Conservation (phyloP, 495 filamentous ascomycete genomes). For the Thermochaetoides thermophila region DNA sequence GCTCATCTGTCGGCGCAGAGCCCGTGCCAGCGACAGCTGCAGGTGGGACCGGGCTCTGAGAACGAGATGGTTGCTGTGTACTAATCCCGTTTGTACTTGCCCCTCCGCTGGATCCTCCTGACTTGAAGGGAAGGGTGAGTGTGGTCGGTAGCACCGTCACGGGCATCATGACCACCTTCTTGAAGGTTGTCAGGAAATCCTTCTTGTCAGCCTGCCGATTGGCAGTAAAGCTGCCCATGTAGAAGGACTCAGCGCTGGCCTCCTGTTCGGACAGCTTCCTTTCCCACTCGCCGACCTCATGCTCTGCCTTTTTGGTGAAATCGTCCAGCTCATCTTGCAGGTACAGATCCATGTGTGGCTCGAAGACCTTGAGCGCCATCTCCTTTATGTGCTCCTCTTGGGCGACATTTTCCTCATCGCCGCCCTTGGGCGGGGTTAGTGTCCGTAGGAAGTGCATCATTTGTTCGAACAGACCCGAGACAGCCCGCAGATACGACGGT, state of each 20-base stretch:
- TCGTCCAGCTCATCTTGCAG: slow-evolving; percentile 81
- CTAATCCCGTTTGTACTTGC: slow-evolving; percentile 14
- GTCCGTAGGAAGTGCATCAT: slow-evolving; percentile 57
- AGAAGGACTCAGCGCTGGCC: slow-evolving; percentile 78
- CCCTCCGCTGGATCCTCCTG: too few relatives aligned
- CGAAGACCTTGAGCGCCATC: slow-evolving; percentile 58
- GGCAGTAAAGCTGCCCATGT: slow-evolving; percentile 75
- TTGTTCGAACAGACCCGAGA: slow-evolving; percentile 79
- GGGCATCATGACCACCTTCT: slow-evolving; percentile 97
- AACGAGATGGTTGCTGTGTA: slow-evolving; percentile 28
- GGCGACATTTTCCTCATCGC: slow-evolving; percentile 8
- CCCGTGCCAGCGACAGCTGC: background rate
- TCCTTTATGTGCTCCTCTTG: slow-evolving; percentile 35
- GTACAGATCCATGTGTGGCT: slow-evolving; percentile 87
- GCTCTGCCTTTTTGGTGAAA: slow-evolving; percentile 61
- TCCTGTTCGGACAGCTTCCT: slow-evolving; percentile 82
- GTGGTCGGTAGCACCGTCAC: slow-evolving; percentile 62
- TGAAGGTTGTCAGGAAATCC: slow-evolving; percentile 93
- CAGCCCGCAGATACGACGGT: slow-evolving; percentile 69
- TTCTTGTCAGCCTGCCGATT: slow-evolving; percentile 90
- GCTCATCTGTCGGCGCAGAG: slow-evolving; percentile 62
- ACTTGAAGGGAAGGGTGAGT: background rate
- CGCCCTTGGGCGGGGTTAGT: slow-evolving; percentile 39
- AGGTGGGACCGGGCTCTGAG: slow-evolving; percentile 24
- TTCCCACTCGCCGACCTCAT: slow-evolving; percentile 73